These are phyloP conservation scores for Pythium chondricola DNA, from an alignment of 352 stramenopile species.

Conservation along the genomic window DNA sequence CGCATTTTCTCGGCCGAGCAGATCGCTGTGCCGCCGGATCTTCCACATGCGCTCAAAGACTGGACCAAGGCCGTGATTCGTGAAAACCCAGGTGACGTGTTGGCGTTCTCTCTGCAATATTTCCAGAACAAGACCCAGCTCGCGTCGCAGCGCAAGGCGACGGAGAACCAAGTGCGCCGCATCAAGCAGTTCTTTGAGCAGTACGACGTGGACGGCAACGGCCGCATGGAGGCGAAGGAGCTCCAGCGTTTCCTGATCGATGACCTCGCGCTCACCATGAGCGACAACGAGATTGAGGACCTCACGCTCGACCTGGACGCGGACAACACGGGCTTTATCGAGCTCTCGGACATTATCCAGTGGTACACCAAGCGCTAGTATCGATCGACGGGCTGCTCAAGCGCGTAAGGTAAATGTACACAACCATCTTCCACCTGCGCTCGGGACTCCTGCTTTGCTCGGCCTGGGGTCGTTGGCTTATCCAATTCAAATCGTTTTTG, in stretches of 20 bases:
- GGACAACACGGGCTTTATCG: conserved; percentile 75
- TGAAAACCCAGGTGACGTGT: conserved; percentile 64
- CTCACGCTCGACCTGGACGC: conserved; percentile 58
- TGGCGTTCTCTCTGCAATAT: conserved; percentile 79
- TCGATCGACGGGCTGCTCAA: not conserved
- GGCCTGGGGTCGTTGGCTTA: too few species aligned
- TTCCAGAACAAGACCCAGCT: conserved; percentile 77
- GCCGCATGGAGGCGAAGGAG: conserved; percentile 73
- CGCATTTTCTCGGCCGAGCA: conserved; percentile 91
- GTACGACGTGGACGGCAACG: conserved; percentile 77
- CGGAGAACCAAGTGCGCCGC: conserved; percentile 52
- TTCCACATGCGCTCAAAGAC: conserved; percentile 85
- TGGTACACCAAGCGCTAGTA: conserved; percentile 63
- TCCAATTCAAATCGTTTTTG: not conserved
- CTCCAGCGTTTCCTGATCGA: conserved; percentile 57
- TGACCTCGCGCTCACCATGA: conserved; percentile 50
- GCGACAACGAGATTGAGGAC: conserved; percentile 60
- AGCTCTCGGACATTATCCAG: conserved; percentile 78
- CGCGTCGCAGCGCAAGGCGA: conserved; percentile 53
- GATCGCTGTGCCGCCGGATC: conserved; percentile 83
- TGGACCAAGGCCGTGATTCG: conserved; percentile 89
- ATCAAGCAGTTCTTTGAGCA: conserved; percentile 72
- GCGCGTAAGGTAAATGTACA: too few species aligned
- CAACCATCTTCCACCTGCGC: too few species aligned
- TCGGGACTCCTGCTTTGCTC: too few species aligned